Conservation (phyloP, 1,284 basidiomycete species). For the Ustilago xerochloae region DNA sequence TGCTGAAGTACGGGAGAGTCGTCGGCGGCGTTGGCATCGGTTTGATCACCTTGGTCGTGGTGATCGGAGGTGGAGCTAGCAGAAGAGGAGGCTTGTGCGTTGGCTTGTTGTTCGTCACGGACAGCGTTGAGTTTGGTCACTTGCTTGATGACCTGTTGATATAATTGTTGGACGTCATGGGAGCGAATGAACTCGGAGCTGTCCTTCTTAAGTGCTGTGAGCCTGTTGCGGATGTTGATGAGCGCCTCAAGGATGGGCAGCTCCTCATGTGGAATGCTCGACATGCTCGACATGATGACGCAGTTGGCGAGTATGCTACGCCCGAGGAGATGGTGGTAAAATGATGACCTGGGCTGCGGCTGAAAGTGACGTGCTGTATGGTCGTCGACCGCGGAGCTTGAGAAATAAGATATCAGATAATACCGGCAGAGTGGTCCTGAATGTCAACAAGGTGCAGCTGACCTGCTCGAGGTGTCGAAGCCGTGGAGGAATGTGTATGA, state of each 20-base stretch:
- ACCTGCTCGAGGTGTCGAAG: too few species aligned
- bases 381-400: background rate
- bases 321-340: background rate
- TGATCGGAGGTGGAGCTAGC: constrained; percentile 47
- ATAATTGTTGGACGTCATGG: constrained; percentile 91
- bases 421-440: too few species aligned
- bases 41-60: constrained; percentile 24
- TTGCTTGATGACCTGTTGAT: constrained; percentile 94
- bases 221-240: constrained; percentile 89
- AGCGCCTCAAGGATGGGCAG: constrained; percentile 93
- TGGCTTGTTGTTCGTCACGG: constrained; percentile 73
- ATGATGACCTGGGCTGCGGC: background rate
- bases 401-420: too few species aligned
- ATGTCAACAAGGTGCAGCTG: background rate
- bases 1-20: constrained; percentile 49
- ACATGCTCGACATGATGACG: constrained; percentile 54
- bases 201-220: constrained; percentile 87
- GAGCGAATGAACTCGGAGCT: constrained; percentile 87
- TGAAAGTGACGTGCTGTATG: background rate
- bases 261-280: constrained; percentile 72
- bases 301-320: background rate
- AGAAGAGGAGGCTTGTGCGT: constrained; percentile 28
- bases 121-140: constrained; percentile 92
- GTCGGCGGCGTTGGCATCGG: constrained; percentile 23
- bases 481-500: background rate